A percentile compares a stretch with the other conserved stretches of the same genome.
Evolutionary conservation across 176 grass and related monocot species (phyloP).

Genomic region (Saccharum spontaneum): DNA sequence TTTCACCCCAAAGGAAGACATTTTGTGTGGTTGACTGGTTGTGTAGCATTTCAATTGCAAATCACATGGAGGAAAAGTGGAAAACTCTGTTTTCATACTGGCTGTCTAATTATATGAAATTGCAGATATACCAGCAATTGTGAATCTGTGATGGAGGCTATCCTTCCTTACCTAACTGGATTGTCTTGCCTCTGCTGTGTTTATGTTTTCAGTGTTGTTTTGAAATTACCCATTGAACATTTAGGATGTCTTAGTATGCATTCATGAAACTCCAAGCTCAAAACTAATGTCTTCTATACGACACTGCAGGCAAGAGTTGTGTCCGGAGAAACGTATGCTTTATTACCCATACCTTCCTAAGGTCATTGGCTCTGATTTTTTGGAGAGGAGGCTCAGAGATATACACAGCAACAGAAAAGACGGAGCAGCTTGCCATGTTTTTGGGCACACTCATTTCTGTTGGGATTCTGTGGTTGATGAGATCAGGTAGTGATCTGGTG

Average conservation of each 20-base stretch:
- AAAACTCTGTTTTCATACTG: background rate
- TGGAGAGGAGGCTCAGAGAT: constrained; percentile 73
- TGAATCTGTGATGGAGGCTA: background rate
- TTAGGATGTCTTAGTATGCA: background rate
- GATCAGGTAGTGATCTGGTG: constrained; percentile 67
- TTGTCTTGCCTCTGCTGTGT: background rate
- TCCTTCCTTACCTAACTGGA: background rate
- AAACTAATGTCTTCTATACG: constrained; percentile 4
- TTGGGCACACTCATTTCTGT: constrained; percentile 97
- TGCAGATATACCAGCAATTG: background rate
- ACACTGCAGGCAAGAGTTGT: constrained; percentile 82
- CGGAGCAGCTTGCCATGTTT: constrained; percentile 75
- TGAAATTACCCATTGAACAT: constrained; percentile 8
- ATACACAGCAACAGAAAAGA: constrained; percentile 54
- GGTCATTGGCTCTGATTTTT: constrained; percentile 81
- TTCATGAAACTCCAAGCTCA: background rate
- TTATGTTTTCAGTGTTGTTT: background rate
- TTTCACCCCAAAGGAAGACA: background rate
- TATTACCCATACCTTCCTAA: constrained; percentile 94
- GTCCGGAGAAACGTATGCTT: constrained; percentile 98
- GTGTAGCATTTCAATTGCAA: constrained; percentile 5
- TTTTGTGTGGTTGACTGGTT: background rate
- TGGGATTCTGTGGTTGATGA: constrained; percentile 81
- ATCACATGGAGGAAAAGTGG: background rate
- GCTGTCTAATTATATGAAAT: background rate